These are phyloP conservation scores for Tricholoma matsutake DNA, from an alignment of 768 basidiomycete genomes.

Conservation along the genomic window DNA sequence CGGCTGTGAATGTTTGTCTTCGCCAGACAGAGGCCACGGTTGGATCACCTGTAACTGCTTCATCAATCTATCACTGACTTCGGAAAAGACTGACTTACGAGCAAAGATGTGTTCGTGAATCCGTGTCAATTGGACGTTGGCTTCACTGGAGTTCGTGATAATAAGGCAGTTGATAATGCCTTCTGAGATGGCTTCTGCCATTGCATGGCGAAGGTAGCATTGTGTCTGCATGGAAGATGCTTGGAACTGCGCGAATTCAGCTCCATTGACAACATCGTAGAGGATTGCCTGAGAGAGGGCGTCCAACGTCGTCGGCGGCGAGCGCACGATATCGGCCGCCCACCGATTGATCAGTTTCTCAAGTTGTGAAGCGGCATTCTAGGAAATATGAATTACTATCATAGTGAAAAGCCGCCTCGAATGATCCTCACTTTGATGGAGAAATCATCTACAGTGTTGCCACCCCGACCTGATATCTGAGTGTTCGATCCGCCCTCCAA, in stretches of 20 bases:
- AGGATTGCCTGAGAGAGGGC: constrained; percentile 58
- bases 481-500: constrained; percentile 63
- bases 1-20: constrained; percentile 85
- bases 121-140: constrained; percentile 79
- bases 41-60: constrained; percentile 58
- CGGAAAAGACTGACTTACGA: constrained; percentile 45
- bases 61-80: neutral
- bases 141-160: constrained; percentile 81
- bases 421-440: constrained; percentile 69
- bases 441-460: constrained; percentile 79
- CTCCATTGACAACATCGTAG: constrained; percentile 51
- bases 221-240: constrained; percentile 71
- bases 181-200: constrained; percentile 72
- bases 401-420: neutral
- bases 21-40: constrained; percentile 91
- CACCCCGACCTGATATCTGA: constrained; percentile 41
- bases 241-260: constrained; percentile 42
- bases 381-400: constrained; percentile 8
- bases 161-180: constrained; percentile 84
- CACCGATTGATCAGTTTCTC: constrained; percentile 85
- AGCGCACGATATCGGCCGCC: constrained; percentile 72
- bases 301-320: constrained; percentile 50
- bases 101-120: constrained; percentile 89
- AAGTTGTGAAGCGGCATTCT: constrained; percentile 81
- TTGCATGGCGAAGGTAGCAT: constrained; percentile 74